Base-by-base conservation (phyloP, 208 protist species). In the Wallacemonas rigidus region DNA sequence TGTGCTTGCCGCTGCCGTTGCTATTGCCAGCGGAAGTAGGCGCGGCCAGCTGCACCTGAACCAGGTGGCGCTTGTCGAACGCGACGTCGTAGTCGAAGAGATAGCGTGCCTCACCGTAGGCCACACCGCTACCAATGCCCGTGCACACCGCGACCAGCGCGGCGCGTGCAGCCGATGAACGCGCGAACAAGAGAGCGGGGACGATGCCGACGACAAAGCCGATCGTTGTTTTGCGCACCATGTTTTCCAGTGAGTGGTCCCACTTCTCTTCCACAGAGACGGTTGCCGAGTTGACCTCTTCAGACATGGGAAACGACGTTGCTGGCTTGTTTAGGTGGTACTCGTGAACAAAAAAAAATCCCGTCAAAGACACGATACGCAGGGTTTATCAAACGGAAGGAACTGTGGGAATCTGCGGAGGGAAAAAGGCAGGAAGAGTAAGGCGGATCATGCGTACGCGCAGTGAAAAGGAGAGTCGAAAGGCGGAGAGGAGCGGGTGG, bases 61-160 rank as follows among this genome's bases (percentile, higher is more conserved):
- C 84, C 41, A 93, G 51, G 71, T 95, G 81, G 1, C 90, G 83
- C 67, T 91, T 90, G 74, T 97, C 93, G 72, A 97, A 97, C 43
- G 86, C 72, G 68, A 97, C 79, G 69, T 95, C 80, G 77, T 94
- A 85, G 44, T 97, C 93, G 56, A 97, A 97, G 15, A 97, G 80
- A 68, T 95, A 95, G 17, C 85, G 83, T 2, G 93, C 89, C 80
- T 97, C 90, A 2, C 85, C 86, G 61, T 95, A 97, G 44, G 93
- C 93, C 39, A 95, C 83, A 62, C 93, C 93, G 43, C 81, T 80
- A 40, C 90, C 93, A 38, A 95, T 55, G 15, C 93, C 93, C 2
- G 82, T 91, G 72, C 77, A 89, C 44, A 97, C 78, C 1, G 85
- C 76, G 38, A 93, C 48, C 15, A 95, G 80, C 14, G 82, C 77